Percentiles rank a stretch among this genome's conserved stretches.
phyloP scores from a whole-genome alignment of 768 basidiomycete species.

The Pholiota conissans region DNA sequence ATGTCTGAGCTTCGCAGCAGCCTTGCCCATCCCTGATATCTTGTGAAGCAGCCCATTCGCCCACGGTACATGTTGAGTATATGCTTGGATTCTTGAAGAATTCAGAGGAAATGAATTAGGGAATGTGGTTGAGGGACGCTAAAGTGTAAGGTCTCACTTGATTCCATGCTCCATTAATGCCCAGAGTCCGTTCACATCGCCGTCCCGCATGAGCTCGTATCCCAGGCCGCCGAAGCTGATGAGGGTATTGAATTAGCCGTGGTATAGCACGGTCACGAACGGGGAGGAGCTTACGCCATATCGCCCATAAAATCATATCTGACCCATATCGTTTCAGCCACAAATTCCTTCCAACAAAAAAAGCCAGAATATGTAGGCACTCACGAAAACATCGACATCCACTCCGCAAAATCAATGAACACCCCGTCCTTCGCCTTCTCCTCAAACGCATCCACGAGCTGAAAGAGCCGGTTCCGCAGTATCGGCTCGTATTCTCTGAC shows the following conservation, averaged over 20 bases:
- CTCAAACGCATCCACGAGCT: neutral
- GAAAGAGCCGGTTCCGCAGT: neutral
- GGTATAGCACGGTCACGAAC: neutral
- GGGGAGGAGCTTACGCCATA: slow-evolving; percentile 7
- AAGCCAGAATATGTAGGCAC: neutral
- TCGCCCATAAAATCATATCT: slow-evolving; percentile 11
- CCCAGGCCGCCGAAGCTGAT: slow-evolving; percentile 7
- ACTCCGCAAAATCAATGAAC: neutral
- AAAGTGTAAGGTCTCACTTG: neutral
- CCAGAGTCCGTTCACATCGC: slow-evolving; percentile 8
- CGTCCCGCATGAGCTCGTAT: slow-evolving; percentile 10
- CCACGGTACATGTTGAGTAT: slow-evolving; percentile 9
- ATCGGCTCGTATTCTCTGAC: slow-evolving; percentile 3
- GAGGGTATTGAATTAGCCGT: neutral
- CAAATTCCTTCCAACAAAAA: neutral
- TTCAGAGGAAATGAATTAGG: neutral
- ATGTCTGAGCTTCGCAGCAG: neutral
- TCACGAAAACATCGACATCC: slow-evolving; percentile 8
- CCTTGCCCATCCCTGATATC: neutral
- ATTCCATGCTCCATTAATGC: slow-evolving; percentile 8
- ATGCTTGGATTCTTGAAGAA: neutral
- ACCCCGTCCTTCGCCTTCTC: neutral
- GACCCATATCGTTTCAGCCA: too few relatives aligned
- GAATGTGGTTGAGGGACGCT: too few relatives aligned
- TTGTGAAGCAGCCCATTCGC: neutral